Percentiles rank a stretch among this genome's conserved stretches.
These are phyloP conservation scores for Fusarium tricinctum DNA, from an alignment of 2,329 filamentous ascomycete genomes.

Conservation along the genomic window DNA sequence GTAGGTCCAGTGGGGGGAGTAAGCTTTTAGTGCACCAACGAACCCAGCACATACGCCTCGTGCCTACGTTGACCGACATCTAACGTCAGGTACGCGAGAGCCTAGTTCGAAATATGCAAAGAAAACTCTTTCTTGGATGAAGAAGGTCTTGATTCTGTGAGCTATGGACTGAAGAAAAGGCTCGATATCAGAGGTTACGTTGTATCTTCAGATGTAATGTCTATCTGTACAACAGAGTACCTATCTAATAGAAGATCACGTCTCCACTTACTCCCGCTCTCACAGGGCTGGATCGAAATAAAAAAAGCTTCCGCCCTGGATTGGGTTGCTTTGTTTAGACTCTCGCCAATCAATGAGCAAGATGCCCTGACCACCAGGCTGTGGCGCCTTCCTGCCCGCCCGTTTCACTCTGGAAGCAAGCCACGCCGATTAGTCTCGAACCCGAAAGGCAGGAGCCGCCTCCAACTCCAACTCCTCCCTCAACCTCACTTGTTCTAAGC, in stretches of 20 bases:
- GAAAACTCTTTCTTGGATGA: background rate
- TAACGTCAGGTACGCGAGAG: constrained; percentile 32
- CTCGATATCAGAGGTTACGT: background rate
- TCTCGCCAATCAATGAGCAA: constrained; percentile 21
- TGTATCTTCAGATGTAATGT: background rate
- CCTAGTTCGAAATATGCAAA: constrained; percentile 1
- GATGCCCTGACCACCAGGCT: constrained; percentile 28
- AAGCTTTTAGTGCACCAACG: constrained; percentile 28
- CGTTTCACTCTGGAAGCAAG: constrained; percentile 26
- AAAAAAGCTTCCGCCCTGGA: constrained; percentile 33
- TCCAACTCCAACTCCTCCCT: constrained; percentile 1
- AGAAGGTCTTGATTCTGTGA: background rate
- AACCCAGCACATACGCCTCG: constrained; percentile 9
- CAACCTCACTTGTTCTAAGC: background rate
- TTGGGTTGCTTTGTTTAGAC: constrained; percentile 27
- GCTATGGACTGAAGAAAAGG: background rate
- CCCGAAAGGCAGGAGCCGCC: constrained; percentile 23
- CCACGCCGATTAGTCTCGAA: constrained; percentile 21
- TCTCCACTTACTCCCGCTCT: constrained; percentile 36
- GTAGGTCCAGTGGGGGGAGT: constrained; percentile 25
- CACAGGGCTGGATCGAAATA: constrained; percentile 39
- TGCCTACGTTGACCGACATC: constrained; percentile 17
- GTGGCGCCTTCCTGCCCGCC: constrained; percentile 40
- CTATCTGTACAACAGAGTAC: background rate
- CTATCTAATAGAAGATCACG: background rate